Conservation (phyloP, 1,284 basidiomycete species). For the Apiotrichum siamense region DNA sequence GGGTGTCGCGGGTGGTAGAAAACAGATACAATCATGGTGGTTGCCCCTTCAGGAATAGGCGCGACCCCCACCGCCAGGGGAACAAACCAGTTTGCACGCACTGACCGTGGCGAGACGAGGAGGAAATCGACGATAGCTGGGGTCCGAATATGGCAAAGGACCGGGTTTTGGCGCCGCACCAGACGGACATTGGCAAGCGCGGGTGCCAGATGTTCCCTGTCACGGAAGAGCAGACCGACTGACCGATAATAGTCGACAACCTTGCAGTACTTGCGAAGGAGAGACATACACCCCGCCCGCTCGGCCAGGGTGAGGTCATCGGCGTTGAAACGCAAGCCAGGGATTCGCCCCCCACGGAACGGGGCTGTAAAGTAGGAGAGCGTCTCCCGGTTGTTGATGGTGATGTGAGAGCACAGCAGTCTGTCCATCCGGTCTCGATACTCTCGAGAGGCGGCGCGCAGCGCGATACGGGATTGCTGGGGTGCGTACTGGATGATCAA, state of each 20-base stretch:
- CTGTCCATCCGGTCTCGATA: constrained; percentile 1
- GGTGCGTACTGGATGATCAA: constrained; percentile 1
- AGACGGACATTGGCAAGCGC: constrained; percentile 1
- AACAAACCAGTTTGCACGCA: background rate
- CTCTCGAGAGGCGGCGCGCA: constrained; percentile 1
- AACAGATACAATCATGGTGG: background rate
- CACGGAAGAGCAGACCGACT: background rate
- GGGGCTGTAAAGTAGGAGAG: background rate
- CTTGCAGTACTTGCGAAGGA: background rate
- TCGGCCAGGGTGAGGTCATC: background rate
- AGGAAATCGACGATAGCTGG: background rate
- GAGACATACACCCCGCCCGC: background rate
- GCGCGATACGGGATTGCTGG: background rate
- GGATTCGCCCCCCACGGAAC: background rate
- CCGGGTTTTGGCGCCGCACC: background rate
- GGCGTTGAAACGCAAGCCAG: background rate
- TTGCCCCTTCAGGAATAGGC: background rate
- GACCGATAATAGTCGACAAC: constrained; percentile 1
- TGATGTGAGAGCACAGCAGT: background rate
- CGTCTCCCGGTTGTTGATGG: background rate
- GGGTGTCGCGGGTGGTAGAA: background rate
- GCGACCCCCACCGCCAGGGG: background rate
- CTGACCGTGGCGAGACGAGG: background rate
- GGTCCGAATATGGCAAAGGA: constrained; percentile 1
- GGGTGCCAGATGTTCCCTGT: background rate